These are phyloP conservation scores for Isabelozyma pseudorhagii DNA, from an alignment of 805 yeast genomes.

Conservation along the genomic window DNA sequence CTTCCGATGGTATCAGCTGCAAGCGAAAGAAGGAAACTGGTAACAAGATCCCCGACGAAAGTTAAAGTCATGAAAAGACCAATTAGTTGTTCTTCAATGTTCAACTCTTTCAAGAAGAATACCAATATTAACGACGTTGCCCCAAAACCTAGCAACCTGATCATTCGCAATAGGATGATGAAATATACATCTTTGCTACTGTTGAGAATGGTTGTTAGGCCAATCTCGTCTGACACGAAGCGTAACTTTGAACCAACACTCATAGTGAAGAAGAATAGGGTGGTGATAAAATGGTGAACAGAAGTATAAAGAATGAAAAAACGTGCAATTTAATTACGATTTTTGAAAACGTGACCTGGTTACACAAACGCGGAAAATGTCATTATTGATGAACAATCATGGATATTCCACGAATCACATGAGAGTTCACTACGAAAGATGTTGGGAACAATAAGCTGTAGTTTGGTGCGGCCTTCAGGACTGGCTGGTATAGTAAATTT, in stretches of 20 bases:
- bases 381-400: not conserved
- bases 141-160: conserved; percentile 35
- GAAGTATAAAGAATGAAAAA: not conserved
- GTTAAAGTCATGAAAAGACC: conserved; percentile 51
- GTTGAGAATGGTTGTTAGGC: conserved; percentile 24
- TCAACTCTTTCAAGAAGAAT: conserved; percentile 40
- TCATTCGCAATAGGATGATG: conserved; percentile 28
- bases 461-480: too few relatives aligned
- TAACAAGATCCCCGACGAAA: conserved; percentile 48
- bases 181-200: conserved; percentile 31
- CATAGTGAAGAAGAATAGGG: not conserved
- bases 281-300: not conserved
- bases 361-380: not conserved
- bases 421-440: too few relatives aligned
- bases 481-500: too few relatives aligned
- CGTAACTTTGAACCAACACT: not conserved
- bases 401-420: too few relatives aligned
- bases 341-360: not conserved
- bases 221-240: conserved; percentile 28
- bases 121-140: conserved; percentile 41
- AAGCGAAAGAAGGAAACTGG: conserved; percentile 45
- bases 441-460: too few relatives aligned
- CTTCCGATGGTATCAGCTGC: conserved; percentile 49
- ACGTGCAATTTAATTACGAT: too few relatives aligned
- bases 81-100: conserved; percentile 38